Percentiles rank a stretch among this genome's conserved stretches.
Evolutionary conservation across 148 eudicot species (phyloP).

Genomic region (Dysphania ambrosioides): DNA sequence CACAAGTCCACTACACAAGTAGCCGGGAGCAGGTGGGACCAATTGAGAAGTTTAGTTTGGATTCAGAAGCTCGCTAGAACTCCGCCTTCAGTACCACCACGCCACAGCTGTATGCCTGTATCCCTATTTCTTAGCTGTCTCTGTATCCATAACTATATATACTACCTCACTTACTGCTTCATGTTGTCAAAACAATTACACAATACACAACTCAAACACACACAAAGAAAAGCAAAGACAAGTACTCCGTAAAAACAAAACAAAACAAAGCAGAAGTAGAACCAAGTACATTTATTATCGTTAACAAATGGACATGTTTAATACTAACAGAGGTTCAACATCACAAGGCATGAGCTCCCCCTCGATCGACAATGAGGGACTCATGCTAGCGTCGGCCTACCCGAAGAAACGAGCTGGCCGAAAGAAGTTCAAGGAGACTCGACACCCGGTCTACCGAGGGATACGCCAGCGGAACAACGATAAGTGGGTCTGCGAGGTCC

Average conservation of each 20-base stretch:
- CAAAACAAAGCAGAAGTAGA: neutral
- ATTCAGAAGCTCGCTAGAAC: no score
- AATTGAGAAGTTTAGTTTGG: no score
- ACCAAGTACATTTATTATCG: neutral
- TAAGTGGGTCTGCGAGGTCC: constrained; percentile 83
- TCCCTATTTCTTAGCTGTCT: neutral
- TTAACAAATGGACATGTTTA: constrained; percentile 4
- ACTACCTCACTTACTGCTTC: neutral
- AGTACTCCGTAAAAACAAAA: no score
- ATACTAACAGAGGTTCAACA: neutral
- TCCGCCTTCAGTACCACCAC: no score
- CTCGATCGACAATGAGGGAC: constrained; percentile 30
- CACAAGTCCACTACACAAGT: no score
- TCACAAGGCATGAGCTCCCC: constrained; percentile 13
- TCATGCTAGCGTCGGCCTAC: constrained; percentile 49
- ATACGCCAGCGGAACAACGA: constrained; percentile 56
- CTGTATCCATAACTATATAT: neutral
- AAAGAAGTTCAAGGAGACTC: constrained; percentile 69
- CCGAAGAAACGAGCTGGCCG: constrained; percentile 75
- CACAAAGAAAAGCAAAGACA: no score
- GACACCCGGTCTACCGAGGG: constrained; percentile 83
- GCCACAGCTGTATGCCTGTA: no score
- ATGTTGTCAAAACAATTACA: neutral
- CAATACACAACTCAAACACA: no score
- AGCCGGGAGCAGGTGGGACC: no score